Conservation (phyloP, 164 flowering plant genomes). For the Buxus sempervirens region DNA sequence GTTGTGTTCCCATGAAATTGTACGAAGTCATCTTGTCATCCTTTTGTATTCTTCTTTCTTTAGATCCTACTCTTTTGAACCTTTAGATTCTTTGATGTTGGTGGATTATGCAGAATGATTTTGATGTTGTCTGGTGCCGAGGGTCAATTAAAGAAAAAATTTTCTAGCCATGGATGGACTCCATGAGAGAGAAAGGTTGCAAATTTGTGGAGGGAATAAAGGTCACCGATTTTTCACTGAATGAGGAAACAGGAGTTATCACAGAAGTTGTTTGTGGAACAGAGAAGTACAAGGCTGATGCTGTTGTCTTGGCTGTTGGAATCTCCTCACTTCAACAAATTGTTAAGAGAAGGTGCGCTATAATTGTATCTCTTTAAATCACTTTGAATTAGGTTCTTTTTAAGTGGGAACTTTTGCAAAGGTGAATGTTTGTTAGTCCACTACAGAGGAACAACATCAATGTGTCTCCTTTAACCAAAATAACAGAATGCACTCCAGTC, state of each 20-base stretch:
- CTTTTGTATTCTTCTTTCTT: neutral
- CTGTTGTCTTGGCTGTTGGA: constrained; percentile 55
- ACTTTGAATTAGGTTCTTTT: neutral
- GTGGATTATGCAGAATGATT: constrained; percentile 39
- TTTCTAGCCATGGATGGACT: constrained; percentile 57
- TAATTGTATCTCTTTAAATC: neutral
- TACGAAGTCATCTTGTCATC: neutral
- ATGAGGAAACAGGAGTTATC: constrained; percentile 46
- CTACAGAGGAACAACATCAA: neutral
- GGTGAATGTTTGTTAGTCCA: neutral
- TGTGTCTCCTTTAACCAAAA: neutral
- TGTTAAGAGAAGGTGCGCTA: constrained; percentile 33
- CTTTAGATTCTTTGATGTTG: neutral
- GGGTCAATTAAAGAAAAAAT: constrained; percentile 48
- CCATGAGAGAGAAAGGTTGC: constrained; percentile 42
- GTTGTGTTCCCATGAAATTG: neutral
- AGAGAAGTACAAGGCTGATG: constrained; percentile 44
- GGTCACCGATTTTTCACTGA: constrained; percentile 44
- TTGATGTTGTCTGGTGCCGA: constrained; percentile 47
- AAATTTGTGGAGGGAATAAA: constrained; percentile 32
- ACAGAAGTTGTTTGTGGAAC: constrained; percentile 49
- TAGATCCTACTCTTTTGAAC: neutral
- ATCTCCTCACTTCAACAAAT: constrained; percentile 50
- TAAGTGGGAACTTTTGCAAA: neutral
- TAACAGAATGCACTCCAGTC: neutral